Evolutionary conservation across 306 rosid genomes (phyloP).

Genomic region (Albizia julibrissin): DNA sequence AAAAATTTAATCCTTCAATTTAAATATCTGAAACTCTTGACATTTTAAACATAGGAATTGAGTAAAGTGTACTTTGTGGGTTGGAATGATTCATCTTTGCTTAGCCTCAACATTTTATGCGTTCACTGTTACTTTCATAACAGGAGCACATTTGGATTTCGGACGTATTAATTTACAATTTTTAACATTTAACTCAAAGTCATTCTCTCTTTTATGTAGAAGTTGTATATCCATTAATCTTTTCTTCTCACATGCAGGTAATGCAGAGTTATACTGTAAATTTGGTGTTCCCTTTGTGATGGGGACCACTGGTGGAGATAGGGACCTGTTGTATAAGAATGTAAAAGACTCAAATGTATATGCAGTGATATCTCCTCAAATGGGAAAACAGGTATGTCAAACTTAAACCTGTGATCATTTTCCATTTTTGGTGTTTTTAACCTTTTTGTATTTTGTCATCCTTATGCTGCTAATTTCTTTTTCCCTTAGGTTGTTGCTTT

Average conservation of each 20-base stretch:
- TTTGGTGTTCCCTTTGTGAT: constrained; percentile 95
- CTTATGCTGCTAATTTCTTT: constrained; percentile 33
- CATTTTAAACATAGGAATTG: constrained; percentile 21
- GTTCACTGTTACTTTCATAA: background rate
- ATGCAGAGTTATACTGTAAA: constrained; percentile 79
- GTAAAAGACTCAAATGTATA: constrained; percentile 69
- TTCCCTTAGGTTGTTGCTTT: constrained; percentile 79
- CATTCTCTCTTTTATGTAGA: background rate
- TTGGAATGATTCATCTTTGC: constrained; percentile 8
- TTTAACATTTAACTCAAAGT: constrained; percentile 13
- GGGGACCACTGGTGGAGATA: constrained; percentile 96
- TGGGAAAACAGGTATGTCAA: constrained; percentile 82
- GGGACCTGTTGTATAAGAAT: constrained; percentile 66
- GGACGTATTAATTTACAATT: constrained; percentile 11
- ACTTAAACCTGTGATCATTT: constrained; percentile 27
- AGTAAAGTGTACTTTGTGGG: constrained; percentile 8
- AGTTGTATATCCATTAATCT: background rate
- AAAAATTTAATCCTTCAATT: background rate
- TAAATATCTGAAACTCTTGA: background rate
- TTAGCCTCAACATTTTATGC: constrained; percentile 18
- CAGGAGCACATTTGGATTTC: constrained; percentile 9
- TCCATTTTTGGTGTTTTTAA: background rate
- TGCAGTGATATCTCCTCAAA: constrained; percentile 94
- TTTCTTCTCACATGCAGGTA: constrained; percentile 50
- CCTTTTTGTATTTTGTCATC: constrained; percentile 12